Conservation (phyloP, 1,139 yeast species). For the Blastobotrys proliferans region DNA sequence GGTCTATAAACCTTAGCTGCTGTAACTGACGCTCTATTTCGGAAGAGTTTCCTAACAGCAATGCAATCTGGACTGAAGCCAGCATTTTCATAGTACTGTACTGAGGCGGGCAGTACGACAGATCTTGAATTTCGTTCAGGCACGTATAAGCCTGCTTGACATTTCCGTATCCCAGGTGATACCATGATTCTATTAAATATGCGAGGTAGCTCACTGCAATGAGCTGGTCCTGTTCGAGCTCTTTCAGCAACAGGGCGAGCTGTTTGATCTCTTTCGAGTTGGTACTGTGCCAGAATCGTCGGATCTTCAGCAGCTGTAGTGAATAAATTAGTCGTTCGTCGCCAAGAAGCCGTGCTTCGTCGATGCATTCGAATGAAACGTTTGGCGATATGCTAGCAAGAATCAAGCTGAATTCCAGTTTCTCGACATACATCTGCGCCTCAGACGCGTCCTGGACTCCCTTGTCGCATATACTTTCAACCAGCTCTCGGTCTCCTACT, state of each 20-base stretch:
- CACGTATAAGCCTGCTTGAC: not conserved
- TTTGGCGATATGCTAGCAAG: not conserved
- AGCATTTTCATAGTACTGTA: slow-evolving; percentile 1
- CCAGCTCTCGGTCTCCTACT: slow-evolving; percentile 3
- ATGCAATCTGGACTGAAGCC: not conserved
- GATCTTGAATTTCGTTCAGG: not conserved
- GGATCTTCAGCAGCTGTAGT: not conserved
- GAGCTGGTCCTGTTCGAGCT: slow-evolving; percentile 3
- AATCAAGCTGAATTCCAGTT: slow-evolving; percentile 7
- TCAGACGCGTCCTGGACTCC: slow-evolving; percentile 9
- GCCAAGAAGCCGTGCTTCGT: slow-evolving; percentile 5
- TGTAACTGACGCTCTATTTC: not conserved
- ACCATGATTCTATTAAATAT: slow-evolving; percentile 1
- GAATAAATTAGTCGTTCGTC: slow-evolving; percentile 8
- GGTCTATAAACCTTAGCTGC: not conserved
- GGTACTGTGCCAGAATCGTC: slow-evolving; percentile 1
- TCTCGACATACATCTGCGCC: slow-evolving; percentile 7
- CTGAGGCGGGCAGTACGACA: slow-evolving; percentile 10
- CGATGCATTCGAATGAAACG: not conserved
- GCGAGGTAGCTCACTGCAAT: slow-evolving; percentile 3
- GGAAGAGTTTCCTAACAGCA: not conserved
- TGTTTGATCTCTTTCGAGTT: not conserved
- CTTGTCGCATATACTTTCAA: not conserved
- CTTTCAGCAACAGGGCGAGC: not conserved
- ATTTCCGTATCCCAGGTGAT: slow-evolving; percentile 4